phyloP scores from a whole-genome alignment of 2,329 filamentous ascomycete genomes.

The Cladobotryum protrusum region DNA sequence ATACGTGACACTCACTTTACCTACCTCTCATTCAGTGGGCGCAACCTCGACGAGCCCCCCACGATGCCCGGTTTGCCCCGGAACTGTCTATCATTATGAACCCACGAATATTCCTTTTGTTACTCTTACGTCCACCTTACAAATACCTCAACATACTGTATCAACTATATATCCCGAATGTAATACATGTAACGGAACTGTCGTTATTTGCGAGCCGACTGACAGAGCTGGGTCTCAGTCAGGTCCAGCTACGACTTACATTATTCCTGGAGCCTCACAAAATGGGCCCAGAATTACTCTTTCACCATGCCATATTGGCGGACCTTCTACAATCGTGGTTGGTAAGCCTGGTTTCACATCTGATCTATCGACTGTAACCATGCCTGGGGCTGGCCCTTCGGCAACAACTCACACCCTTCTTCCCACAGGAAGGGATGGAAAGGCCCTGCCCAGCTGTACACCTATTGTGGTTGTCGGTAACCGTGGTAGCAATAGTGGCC shows the following conservation, averaged over 20 bases:
- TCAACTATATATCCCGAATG: slow-evolving; percentile 17
- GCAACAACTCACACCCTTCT: slow-evolving; percentile 12
- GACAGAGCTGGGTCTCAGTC: neutral
- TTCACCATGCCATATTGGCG: slow-evolving; percentile 8
- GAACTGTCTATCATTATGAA: slow-evolving; percentile 21
- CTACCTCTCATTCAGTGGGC: slow-evolving; percentile 15
- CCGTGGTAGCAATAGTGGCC: neutral
- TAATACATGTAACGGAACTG: slow-evolving; percentile 18
- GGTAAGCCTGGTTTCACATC: slow-evolving; percentile 12
- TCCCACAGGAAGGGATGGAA: slow-evolving; percentile 16
- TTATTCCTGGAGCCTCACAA: slow-evolving; percentile 9
- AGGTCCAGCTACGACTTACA: slow-evolving; percentile 5
- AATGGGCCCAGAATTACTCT: slow-evolving; percentile 11
- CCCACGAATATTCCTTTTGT: slow-evolving; percentile 19
- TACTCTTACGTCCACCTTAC: slow-evolving; percentile 17
- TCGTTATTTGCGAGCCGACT: slow-evolving; percentile 21
- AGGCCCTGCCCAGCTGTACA: slow-evolving; percentile 11
- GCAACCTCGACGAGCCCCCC: slow-evolving; percentile 17
- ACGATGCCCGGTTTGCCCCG: slow-evolving; percentile 16
- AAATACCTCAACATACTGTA: slow-evolving; percentile 14
- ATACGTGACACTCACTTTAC: slow-evolving; percentile 17
- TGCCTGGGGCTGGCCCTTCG: slow-evolving; percentile 7
- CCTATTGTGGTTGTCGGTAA: slow-evolving; percentile 14
- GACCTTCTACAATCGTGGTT: slow-evolving; percentile 14
- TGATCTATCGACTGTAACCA: slow-evolving; percentile 12